Evolutionary conservation across 345 rosid genomes (phyloP), one percentile per base, ranked within the genome.

Genomic region (Camelina neglecta): DNA sequence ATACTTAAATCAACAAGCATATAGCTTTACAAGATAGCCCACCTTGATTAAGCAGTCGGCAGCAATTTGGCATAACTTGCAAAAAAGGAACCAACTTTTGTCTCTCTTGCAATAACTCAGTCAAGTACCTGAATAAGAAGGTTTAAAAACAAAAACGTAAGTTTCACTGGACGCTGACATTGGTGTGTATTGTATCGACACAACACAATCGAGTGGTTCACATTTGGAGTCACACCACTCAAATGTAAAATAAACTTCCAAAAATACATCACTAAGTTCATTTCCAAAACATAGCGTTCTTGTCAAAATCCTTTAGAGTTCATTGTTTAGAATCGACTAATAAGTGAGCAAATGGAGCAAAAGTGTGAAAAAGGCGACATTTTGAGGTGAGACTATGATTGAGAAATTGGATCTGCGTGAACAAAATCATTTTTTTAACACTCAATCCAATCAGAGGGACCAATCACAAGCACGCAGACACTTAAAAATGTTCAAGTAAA

Each of bases 21-120:
- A 55, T 8, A 66, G 36, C 24, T n/a, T 45, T 55, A 59, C 12
- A 60, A 67, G 58, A 60, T 1, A 33, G 39, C 8, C 1, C 53
- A 93, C 98, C 98, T 86, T 87, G 96, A 81, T 84, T 85, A 23
- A 93, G 81, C 63, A 93, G 97, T 83, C 97, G 80, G 80, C 81
- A 74, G 70, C 90, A 89, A 55, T 81, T 68, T 5, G 97, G 94
- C 73, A 93, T 77, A 65, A 90, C 80, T 74, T 87, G 98, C 65
- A 85, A 57, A 76, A 94, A 92, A 8, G 96, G 97, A 60, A 70
- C 91, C 83, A 90, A 72, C 75, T 86, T 90, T 65, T 92, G 93
- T 83, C 85, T 87, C 87, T 94, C 98, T n/a, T 86, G 90, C 71
- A 92, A 67, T 71, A 94, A 78, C 69, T 94, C 98, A 60, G 90